Evolutionary conservation across 352 stramenopile genomes (phyloP), one percentile per base, ranked within the genome.

Genomic region (Pythium guiyangense): DNA sequence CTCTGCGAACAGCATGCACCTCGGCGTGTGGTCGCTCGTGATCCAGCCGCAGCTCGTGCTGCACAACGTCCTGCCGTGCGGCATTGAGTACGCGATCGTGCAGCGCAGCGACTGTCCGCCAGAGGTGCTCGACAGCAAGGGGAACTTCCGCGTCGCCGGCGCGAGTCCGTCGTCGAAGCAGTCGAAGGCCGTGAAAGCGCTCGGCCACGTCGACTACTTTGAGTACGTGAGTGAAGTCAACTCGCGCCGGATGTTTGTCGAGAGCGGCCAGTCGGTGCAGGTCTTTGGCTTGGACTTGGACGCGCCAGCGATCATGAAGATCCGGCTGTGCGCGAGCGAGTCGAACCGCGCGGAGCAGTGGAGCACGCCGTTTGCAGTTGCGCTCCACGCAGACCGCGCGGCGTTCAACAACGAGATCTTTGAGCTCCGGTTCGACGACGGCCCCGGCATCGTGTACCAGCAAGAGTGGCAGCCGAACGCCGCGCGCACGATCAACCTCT

Each of bases 21-120:
- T 91, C 25, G 77, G 84, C 22, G 79, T 63, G 9, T 96, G 84
- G 84, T 85, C 71, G 35, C 66, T 96, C 35, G 84, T 86, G 12
- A 88, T 96, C 59, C 76, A 88, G 55, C 84, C 86, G 18, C 86
- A 96, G 60, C 49, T 96, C 27, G 64, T 90, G 34, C 60, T 96
- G 22, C 70, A 90, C 54, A 96, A 96, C 43, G 73, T 93, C 40
- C 66, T 96, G 45, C 86, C 86, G 15, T 93, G 84, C 29, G 84
- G 73, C 44, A 60, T 94, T 40, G 86, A 96, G 55, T 96, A 94
- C 59, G 74, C 68, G 4, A 89, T 96, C 59, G 86, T 96, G 3
- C 86, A 96, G 52, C 45, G 76, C 3, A 45, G 61, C 29, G 86
- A 96, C 64, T 93, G 84, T n/a, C 82, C 82, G 0, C 64, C 26